Evolutionary conservation across 2,329 filamentous ascomycete species (phyloP).

Genomic region (Dendryphion nanum): DNA sequence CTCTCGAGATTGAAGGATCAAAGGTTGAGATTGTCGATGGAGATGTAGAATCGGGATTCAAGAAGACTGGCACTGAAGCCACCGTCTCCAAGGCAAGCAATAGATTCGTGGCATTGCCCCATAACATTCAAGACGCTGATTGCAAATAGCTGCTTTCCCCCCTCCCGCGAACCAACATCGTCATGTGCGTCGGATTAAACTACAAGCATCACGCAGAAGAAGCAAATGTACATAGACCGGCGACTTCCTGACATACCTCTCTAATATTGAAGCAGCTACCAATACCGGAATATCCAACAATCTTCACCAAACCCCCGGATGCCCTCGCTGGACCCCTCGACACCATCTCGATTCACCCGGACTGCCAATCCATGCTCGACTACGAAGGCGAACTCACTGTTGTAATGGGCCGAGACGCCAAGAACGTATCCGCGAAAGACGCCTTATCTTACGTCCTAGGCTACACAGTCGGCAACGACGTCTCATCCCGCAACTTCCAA

Average conservation of each 20-base stretch:
- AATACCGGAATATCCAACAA: slow-evolving; percentile 30
- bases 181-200: slow-evolving; percentile 37
- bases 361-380: slow-evolving; percentile 33
- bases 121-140: slow-evolving; percentile 1
- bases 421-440: slow-evolving; percentile 49
- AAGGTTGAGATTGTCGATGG: slow-evolving; percentile 29
- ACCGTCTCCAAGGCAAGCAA: slow-evolving; percentile 23
- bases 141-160: slow-evolving; percentile 24
- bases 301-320: slow-evolving; percentile 37
- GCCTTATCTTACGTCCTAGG: slow-evolving; percentile 62
- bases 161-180: slow-evolving; percentile 25
- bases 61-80: slow-evolving; percentile 22
- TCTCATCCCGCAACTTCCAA: slow-evolving; percentile 59
- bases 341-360: slow-evolving; percentile 26
- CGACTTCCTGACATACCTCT: background rate
- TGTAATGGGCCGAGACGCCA: slow-evolving; percentile 31
- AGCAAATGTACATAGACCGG: slow-evolving; percentile 19
- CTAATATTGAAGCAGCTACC: slow-evolving; percentile 11
- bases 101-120: background rate
- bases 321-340: slow-evolving; percentile 34
- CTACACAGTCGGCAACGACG: slow-evolving; percentile 63
- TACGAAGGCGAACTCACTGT: slow-evolving; percentile 41
- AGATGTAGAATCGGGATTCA: slow-evolving; percentile 27
- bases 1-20: slow-evolving; percentile 29
- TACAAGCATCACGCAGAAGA: slow-evolving; percentile 36